Percentiles rank a stretch among this genome's conserved stretches.
These are phyloP conservation scores for Colletotrichum trifolii DNA, from an alignment of 2,329 filamentous ascomycete genomes.

Conservation along the genomic window DNA sequence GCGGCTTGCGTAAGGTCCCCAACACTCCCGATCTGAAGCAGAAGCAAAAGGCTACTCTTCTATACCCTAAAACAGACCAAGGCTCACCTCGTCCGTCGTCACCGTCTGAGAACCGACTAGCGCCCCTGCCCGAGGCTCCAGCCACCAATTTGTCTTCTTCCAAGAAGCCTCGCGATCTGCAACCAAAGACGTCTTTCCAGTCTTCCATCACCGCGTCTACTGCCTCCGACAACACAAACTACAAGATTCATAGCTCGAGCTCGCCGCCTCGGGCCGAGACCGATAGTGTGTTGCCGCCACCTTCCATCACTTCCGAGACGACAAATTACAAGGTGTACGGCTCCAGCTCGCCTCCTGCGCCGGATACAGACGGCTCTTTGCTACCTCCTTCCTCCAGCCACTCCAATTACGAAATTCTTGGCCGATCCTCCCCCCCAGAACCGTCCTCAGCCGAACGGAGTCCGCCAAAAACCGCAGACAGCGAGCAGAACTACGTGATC, in stretches of 20 bases:
- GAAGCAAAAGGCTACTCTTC: conserved; percentile 45
- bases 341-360: conserved; percentile 55
- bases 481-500: conserved; percentile 65
- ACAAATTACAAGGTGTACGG: conserved; percentile 67
- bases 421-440: conserved; percentile 60
- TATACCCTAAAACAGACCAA: conserved; percentile 23
- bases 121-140: conserved; percentile 45
- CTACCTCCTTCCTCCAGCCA: conserved; percentile 54
- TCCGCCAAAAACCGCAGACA: conserved; percentile 49
- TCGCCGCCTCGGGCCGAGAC: conserved; percentile 53
- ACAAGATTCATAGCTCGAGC: conserved; percentile 64
- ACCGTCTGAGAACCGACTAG: conserved; percentile 43
- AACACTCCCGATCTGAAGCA: conserved; percentile 56
- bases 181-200: conserved; percentile 41
- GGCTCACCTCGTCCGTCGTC: conserved; percentile 34
- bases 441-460: conserved; percentile 50
- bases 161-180: conserved; percentile 26
- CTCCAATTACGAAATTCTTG: conserved; percentile 64
- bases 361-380: conserved; percentile 52
- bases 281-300: conserved; percentile 47
- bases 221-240: conserved; percentile 63
- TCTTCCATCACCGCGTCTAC: conserved; percentile 54
- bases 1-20: conserved; percentile 65
- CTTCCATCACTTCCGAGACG: conserved; percentile 60
- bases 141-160: conserved; percentile 4